Conservation (phyloP, 345 rosid genomes). For the Pugionium cornutum region DNA sequence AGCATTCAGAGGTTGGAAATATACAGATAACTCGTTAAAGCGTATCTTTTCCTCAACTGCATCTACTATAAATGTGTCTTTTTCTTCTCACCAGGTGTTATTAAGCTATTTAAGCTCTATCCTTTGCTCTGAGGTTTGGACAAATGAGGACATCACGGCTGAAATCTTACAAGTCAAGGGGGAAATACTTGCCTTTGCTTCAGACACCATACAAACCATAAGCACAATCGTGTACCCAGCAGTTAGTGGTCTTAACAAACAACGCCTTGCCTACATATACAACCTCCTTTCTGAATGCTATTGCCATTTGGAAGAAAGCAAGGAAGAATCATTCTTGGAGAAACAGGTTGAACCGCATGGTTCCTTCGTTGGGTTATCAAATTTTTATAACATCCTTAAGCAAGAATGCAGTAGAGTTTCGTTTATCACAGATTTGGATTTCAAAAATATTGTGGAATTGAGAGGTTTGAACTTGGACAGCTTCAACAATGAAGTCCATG, state of each 20-base stretch:
- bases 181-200: constrained; percentile 61
- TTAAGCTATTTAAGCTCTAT: constrained; percentile 59
- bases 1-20: constrained; percentile 62
- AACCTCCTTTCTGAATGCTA: constrained; percentile 82
- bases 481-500: constrained; percentile 65
- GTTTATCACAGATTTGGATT: constrained; percentile 72
- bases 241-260: constrained; percentile 79
- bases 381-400: constrained; percentile 55
- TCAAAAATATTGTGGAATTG: constrained; percentile 71
- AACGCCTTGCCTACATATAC: constrained; percentile 70
- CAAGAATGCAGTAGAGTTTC: constrained; percentile 82
- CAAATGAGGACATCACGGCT: constrained; percentile 69
- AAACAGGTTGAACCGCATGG: constrained; percentile 38
- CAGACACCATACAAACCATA: constrained; percentile 62
- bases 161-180: constrained; percentile 67
- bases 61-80: constrained; percentile 13
- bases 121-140: constrained; percentile 78
- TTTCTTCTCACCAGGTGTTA: constrained; percentile 57
- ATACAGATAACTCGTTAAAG: constrained; percentile 6
- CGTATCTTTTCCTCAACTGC: constrained; percentile 8
- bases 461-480: constrained; percentile 64
- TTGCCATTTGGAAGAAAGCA: constrained; percentile 52
- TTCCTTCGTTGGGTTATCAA: constrained; percentile 47
- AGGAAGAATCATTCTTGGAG: constrained; percentile 42
- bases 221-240: constrained; percentile 68